Conservation (phyloP, 83 land plant genomes). For the Picea engelmannii region DNA sequence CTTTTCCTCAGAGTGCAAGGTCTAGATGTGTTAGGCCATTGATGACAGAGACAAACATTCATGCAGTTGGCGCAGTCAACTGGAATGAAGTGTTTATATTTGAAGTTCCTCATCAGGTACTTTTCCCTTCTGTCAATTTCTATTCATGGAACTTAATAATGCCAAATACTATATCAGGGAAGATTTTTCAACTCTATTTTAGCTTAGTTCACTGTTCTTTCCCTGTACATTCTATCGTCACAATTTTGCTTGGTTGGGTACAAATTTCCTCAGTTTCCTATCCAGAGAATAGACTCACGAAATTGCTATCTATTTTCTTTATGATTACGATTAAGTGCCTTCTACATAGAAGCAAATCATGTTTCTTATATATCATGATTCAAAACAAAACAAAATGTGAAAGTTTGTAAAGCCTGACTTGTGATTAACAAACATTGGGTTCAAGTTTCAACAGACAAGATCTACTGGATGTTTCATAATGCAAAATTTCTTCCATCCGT, state of each 20-base stretch:
- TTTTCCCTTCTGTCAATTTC: too few relatives aligned
- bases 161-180: not conserved
- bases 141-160: not conserved
- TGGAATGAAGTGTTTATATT: conserved; percentile 99
- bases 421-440: not conserved
- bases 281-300: too few relatives aligned
- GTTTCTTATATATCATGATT: not conserved
- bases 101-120: conserved; percentile 89
- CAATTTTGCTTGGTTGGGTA: not conserved
- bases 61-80: conserved; percentile 42
- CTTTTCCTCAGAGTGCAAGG: conserved; percentile 96
- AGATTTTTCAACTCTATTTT: not conserved
- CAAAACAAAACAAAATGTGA: not conserved
- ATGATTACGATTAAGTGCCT: not conserved
- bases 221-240: not conserved
- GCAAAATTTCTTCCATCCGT: too few relatives aligned
- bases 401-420: not conserved
- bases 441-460: not conserved
- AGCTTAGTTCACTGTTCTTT: not conserved
- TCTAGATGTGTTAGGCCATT: conserved; percentile 84
- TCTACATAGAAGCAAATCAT: not conserved
- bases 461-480: not conserved
- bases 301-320: too few relatives aligned
- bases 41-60: conserved; percentile 15
- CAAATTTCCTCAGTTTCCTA: too few relatives aligned